Base-by-base conservation (phyloP, 352 stramenopile genomes). In the Pythium rishiriense region DNA sequence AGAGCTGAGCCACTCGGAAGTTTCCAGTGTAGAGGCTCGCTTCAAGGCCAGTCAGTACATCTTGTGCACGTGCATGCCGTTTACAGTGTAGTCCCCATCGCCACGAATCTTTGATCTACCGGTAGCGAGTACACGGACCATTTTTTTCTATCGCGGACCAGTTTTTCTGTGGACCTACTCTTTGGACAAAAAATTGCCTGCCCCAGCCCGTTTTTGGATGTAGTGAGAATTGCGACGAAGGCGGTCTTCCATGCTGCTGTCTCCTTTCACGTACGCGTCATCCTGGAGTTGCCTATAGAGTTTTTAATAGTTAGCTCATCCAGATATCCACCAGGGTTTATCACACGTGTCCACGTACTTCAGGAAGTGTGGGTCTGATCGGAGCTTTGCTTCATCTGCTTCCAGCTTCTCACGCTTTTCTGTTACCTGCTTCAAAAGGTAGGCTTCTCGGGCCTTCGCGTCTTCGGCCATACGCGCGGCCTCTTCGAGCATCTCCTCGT, bases 141-240 rank as follows among this genome's bases (percentile, higher is more conserved):
- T 49, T 26, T 26, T 26, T 39, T 15, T n/a, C n/a, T n/a, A n/a
- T n/a, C n/a, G n/a, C n/a, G 37, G 6, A 17, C 37, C 15, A 17
- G 25, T 26, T 26, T 26, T 39, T 15, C 21, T 33, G 29, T 45
- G 41, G 43, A 42, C 19, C 35, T 46, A 59, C 46, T 85, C 85
- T 72, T 91, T 91, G 22, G 83, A 78, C 35, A 96, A 67, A 28
- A 96, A 96, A 65, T 93, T 94, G 22, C 75, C 81, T 28, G 75
- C 75, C 24, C 91, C 81, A n/a, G 82, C 84, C 45, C 88, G 83
- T 35, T 75, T 78, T 59, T 96, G 87, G 45, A 96, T 93, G 63
- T 96, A 96, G 59, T 96, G 85, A 25, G 81, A 82, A 58, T 96
- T 96, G 49, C 87, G 73, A 19, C 79, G 78, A 56, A 96, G 61